Percentiles rank a stretch among this genome's conserved stretches.
Evolutionary conservation across 1,284 basidiomycete species (phyloP).

Genomic region (Cryptococcus sp.): DNA sequence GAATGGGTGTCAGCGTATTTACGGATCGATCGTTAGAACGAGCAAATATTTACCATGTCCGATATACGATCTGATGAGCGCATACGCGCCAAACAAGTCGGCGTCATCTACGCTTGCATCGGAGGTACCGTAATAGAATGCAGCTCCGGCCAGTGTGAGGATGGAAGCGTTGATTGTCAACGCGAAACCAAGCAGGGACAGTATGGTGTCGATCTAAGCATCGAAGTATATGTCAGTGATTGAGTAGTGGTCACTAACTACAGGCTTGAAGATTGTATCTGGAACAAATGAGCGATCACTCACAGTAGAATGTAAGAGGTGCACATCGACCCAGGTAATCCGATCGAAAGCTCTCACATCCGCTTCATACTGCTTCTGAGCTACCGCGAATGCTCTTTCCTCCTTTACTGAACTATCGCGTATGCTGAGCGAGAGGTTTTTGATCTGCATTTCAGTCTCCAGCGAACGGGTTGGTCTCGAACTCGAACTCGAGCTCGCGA

Average conservation of each 20-base stretch:
- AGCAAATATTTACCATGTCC: conserved; percentile 62
- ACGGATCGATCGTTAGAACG: background rate
- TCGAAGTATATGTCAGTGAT: background rate
- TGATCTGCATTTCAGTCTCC: background rate
- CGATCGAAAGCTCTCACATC: conserved; percentile 64
- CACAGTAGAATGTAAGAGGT: conserved; percentile 73
- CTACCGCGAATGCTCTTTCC: conserved; percentile 21
- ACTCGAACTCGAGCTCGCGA: background rate
- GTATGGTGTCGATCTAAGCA: conserved; percentile 46
- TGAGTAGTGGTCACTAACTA: too few relatives aligned
- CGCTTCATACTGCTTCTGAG: conserved; percentile 56
- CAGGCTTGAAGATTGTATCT: background rate
- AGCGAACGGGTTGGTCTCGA: background rate
- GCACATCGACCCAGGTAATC: conserved; percentile 68
- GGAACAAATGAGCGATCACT: background rate
- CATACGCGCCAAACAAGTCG: conserved; percentile 78
- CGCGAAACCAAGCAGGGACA: conserved; percentile 71
- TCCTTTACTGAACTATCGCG: conserved; percentile 15
- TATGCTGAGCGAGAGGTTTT: conserved; percentile 4
- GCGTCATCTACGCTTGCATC: conserved; percentile 57
- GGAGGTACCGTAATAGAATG: conserved; percentile 66
- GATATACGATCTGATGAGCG: conserved; percentile 66
- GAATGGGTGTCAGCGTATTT: background rate
- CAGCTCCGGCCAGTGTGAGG: conserved; percentile 61
- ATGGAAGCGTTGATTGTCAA: conserved; percentile 81